phyloP scores from a whole-genome alignment of 2,329 filamentous ascomycete species.

The Diaporthe velutina region DNA sequence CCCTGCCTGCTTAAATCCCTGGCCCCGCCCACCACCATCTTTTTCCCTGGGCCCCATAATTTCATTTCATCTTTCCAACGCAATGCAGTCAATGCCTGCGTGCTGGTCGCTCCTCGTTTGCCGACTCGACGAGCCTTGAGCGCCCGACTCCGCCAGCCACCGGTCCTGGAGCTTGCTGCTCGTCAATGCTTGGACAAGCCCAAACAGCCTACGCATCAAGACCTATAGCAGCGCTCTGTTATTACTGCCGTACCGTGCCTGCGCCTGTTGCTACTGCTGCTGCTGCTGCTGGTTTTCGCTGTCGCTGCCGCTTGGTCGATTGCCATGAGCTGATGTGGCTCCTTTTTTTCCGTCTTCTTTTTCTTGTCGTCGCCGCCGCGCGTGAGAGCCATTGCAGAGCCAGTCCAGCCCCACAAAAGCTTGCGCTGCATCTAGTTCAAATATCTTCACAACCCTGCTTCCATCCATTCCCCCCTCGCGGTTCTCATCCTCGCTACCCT shows the following conservation, averaged over 20 bases:
- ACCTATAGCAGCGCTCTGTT: slow-evolving; percentile 38
- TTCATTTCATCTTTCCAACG: slow-evolving; percentile 32
- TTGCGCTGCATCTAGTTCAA: slow-evolving; percentile 39
- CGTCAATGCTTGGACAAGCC: slow-evolving; percentile 32
- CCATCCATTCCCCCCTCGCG: slow-evolving; percentile 36
- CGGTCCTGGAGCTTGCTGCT: slow-evolving; percentile 23
- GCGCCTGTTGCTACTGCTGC: slow-evolving; percentile 7
- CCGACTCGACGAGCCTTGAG: slow-evolving; percentile 29
- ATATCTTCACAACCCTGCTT: slow-evolving; percentile 41
- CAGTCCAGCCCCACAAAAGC: slow-evolving; percentile 34
- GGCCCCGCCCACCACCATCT: slow-evolving; percentile 19
- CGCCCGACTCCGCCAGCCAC: slow-evolving; percentile 32
- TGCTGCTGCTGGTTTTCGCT: not conserved
- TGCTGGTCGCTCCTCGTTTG: slow-evolving; percentile 30
- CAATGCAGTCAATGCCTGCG: slow-evolving; percentile 32
- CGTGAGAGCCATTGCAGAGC: slow-evolving; percentile 24
- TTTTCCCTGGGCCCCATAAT: slow-evolving; percentile 29
- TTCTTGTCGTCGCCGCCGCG: slow-evolving; percentile 24
- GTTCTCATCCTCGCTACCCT: slow-evolving; percentile 38
- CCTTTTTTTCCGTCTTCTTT: slow-evolving; percentile 33
- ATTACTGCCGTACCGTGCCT: slow-evolving; percentile 22
- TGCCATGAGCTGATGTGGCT: slow-evolving; percentile 39
- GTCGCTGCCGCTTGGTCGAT: slow-evolving; percentile 8
- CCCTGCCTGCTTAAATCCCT: slow-evolving; percentile 30
- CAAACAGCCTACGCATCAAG: slow-evolving; percentile 40